phyloP scores from a whole-genome alignment of 495 filamentous ascomycete species.

The Parathielavia hyrcaniae region DNA sequence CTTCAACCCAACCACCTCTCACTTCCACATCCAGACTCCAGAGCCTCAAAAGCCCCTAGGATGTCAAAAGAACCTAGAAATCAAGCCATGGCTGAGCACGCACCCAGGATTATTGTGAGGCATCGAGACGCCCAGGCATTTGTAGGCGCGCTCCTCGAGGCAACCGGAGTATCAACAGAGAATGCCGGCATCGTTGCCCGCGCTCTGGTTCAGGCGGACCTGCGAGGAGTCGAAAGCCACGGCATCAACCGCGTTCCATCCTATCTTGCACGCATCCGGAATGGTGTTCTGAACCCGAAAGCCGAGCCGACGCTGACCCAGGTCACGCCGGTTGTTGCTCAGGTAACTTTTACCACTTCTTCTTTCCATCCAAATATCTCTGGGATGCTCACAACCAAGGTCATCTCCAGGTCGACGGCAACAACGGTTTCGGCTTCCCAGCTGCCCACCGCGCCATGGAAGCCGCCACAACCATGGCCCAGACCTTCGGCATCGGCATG shows the following conservation, averaged over 20 bases:
- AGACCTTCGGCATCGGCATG: slow-evolving; percentile 63
- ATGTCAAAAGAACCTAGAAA: too few species aligned
- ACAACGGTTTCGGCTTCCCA: slow-evolving; percentile 71
- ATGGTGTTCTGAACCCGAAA: slow-evolving; percentile 54
- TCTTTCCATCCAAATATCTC: not conserved
- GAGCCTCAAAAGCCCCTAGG: not conserved
- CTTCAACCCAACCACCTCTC: too few species aligned
- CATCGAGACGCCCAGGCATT: slow-evolving; percentile 23
- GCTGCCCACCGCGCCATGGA: slow-evolving; percentile 58
- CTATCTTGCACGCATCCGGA: slow-evolving; percentile 63
- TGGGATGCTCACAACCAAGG: not conserved
- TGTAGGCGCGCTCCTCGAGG: slow-evolving; percentile 42
- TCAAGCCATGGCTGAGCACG: slow-evolving; percentile 13
- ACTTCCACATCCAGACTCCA: too few species aligned
- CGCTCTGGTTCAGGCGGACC: slow-evolving; percentile 64
- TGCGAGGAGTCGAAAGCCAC: slow-evolving; percentile 73
- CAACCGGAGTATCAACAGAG: slow-evolving; percentile 50
- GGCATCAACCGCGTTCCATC: slow-evolving; percentile 70
- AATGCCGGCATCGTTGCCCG: slow-evolving; percentile 55
- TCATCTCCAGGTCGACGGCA: slow-evolving; percentile 49
- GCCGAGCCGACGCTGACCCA: slow-evolving; percentile 52
- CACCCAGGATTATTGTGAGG: slow-evolving; percentile 9
- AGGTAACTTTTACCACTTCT: slow-evolving; percentile 11
- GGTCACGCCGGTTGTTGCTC: slow-evolving; percentile 60
- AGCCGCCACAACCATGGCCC: slow-evolving; percentile 58